A percentile compares a stretch with the other conserved stretches of the same genome.
These are phyloP conservation scores for Ceratobasidium sp. DNA, from an alignment of 1,284 basidiomycete genomes.

Conservation along the genomic window DNA sequence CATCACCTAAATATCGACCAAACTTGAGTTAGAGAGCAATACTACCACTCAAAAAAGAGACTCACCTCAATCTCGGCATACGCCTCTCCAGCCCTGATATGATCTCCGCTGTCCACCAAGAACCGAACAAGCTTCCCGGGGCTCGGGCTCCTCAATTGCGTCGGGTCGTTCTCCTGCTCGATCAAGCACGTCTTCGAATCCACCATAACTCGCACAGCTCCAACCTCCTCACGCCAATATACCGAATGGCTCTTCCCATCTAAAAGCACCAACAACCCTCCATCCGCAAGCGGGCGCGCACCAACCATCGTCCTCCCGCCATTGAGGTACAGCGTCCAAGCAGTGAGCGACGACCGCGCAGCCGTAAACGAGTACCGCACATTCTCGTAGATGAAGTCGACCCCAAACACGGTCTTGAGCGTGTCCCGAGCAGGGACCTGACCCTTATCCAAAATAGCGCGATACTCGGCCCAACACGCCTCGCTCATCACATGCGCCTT, in stretches of 20 bases:
- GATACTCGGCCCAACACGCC: constrained; percentile 92
- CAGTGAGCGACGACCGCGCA: constrained; percentile 86
- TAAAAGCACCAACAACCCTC: constrained; percentile 90
- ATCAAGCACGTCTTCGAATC: constrained; percentile 98
- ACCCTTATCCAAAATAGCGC: constrained; percentile 95
- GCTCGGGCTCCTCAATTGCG: constrained; percentile 94
- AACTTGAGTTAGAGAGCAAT: constrained; percentile 47
- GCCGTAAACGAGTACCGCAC: constrained; percentile 96
- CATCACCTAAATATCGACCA: constrained; percentile 83
- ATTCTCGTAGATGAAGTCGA: constrained; percentile 99
- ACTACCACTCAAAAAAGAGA: constrained; percentile 4
- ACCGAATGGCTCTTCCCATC: constrained; percentile 96
- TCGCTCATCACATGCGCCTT: constrained; percentile 94
- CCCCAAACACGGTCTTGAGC: constrained; percentile 95
- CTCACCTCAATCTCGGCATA: constrained; percentile 97
- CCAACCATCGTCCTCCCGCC: constrained; percentile 92
- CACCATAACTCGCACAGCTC: constrained; percentile 91
- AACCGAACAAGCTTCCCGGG: constrained; percentile 97
- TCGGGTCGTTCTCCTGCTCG: constrained; percentile 99
- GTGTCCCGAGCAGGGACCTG: constrained; percentile 96
- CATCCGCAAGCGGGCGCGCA: constrained; percentile 91
- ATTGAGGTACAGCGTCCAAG: constrained; percentile 96
- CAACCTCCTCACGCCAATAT: constrained; percentile 99
- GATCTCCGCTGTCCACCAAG: constrained; percentile 96
- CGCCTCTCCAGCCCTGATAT: constrained; percentile 93